Percentiles rank a stretch among this genome's conserved stretches.
Conservation (phyloP, 2,329 filamentous ascomycete species). For the Nemania sp. region DNA sequence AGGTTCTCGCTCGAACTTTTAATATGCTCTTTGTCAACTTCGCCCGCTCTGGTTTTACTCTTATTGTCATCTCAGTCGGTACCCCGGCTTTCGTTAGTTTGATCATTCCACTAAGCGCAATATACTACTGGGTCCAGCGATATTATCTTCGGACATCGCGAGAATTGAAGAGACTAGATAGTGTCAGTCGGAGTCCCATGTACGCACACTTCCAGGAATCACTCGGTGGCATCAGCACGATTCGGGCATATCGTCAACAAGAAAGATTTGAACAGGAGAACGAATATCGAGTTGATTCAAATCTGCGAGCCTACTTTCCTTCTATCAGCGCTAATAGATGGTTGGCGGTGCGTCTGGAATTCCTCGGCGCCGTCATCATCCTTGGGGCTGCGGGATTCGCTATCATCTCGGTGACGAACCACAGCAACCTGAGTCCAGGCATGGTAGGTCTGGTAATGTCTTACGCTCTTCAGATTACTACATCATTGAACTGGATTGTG, state of each 20-base stretch:
- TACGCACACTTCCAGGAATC: slow-evolving; percentile 99
- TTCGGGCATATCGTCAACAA: slow-evolving; percentile 93
- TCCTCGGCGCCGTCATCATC: slow-evolving; percentile 95
- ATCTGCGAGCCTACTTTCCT: slow-evolving; percentile 93
- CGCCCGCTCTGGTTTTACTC: slow-evolving; percentile 82
- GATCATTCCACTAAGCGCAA: slow-evolving; percentile 81
- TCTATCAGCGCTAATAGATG: slow-evolving; percentile 95
- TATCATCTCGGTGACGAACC: slow-evolving; percentile 80
- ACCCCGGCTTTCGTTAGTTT: slow-evolving; percentile 84
- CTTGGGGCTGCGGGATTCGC: slow-evolving; percentile 85
- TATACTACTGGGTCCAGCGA: slow-evolving; percentile 94
- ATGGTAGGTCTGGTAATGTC: slow-evolving; percentile 95
- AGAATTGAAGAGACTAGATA: slow-evolving; percentile 95
- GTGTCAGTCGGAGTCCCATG: slow-evolving; percentile 93
- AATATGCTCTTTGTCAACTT: slow-evolving; percentile 92
- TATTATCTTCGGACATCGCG: slow-evolving; percentile 97
- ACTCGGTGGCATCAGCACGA: slow-evolving; percentile 91
- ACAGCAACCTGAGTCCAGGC: slow-evolving; percentile 74
- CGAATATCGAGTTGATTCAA: slow-evolving; percentile 96
- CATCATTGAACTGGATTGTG: slow-evolving; percentile 98
- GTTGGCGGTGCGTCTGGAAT: slow-evolving; percentile 94
- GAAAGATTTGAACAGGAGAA: slow-evolving; percentile 90
- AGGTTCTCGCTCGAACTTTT: slow-evolving; percentile 95
- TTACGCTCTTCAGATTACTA: slow-evolving; percentile 95
- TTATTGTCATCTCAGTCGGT: slow-evolving; percentile 83